Evolutionary conservation across 345 rosid genomes (phyloP).

Genomic region (Raphanus raphanistrum): DNA sequence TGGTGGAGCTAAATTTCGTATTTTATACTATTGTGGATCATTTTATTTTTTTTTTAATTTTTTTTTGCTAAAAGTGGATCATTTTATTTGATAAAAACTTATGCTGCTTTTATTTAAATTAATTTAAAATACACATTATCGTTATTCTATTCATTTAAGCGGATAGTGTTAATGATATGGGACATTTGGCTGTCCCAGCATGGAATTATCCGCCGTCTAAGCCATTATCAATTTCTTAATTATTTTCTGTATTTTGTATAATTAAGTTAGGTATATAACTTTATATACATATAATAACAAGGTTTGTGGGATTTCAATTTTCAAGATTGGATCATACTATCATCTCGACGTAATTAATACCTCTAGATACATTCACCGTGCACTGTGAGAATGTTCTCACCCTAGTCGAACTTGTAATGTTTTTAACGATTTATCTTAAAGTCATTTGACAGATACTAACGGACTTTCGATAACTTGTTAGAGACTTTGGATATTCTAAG

Average conservation of each 20-base stretch:
- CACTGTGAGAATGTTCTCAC: background rate
- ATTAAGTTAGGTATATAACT: conserved; percentile 30
- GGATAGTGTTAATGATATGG: conserved; percentile 2
- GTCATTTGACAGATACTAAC: background rate
- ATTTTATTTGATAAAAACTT: background rate
- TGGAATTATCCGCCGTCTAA: conserved; percentile 29
- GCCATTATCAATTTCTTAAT: conserved; percentile 31
- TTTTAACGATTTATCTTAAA: background rate
- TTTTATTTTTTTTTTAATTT: no score
- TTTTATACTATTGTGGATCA: conserved; percentile 12
- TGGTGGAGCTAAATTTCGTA: conserved; percentile 32
- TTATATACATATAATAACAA: conserved; percentile 3
- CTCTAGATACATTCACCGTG: background rate
- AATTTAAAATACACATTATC: background rate
- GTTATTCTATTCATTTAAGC: conserved; percentile 9
- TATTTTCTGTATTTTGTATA: background rate
- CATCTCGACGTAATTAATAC: background rate
- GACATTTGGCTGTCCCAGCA: conserved; percentile 23
- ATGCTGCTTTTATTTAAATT: conserved; percentile 3
- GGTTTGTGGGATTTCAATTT: conserved; percentile 15
- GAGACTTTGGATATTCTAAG: conserved; percentile 10
- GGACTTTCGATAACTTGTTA: background rate
- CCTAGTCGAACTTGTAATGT: background rate
- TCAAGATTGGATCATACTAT: background rate
- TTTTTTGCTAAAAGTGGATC: no score